A percentile compares a stretch with the other conserved stretches of the same genome.
Conservation (phyloP, 805 yeast genomes). For the Hyphopichia homilentoma region DNA sequence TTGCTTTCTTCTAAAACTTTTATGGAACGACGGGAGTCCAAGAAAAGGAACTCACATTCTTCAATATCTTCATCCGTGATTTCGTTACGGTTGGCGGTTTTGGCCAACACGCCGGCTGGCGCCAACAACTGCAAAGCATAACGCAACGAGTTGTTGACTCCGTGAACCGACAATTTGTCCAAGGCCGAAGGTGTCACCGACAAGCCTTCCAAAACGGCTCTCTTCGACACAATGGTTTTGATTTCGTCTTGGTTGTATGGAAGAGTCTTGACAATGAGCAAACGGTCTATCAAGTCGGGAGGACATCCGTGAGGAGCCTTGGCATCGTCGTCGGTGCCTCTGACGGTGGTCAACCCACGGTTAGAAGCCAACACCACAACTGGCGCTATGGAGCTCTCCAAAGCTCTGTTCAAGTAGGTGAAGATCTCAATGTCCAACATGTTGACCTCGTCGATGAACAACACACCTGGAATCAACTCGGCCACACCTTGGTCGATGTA, state of each 20-base stretch:
- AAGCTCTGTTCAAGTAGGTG: slow-evolving; percentile 89
- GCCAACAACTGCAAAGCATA: slow-evolving; percentile 88
- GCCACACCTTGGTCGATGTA: slow-evolving; percentile 98
- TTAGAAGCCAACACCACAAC: slow-evolving; percentile 94
- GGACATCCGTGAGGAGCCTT: slow-evolving; percentile 96
- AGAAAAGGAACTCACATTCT: slow-evolving; percentile 76
- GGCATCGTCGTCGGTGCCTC: slow-evolving; percentile 82
- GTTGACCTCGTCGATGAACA: slow-evolving; percentile 96
- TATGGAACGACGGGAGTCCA: slow-evolving; percentile 83
- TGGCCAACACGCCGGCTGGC: slow-evolving; percentile 83
- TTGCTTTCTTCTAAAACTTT: slow-evolving; percentile 53
- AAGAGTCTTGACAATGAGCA: slow-evolving; percentile 86
- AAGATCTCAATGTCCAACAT: slow-evolving; percentile 97
- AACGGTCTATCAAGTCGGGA: slow-evolving; percentile 86
- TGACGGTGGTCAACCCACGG: slow-evolving; percentile 86
- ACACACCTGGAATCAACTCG: slow-evolving; percentile 94
- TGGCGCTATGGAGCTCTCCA: slow-evolving; percentile 90
- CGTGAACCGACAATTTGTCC: slow-evolving; percentile 68
- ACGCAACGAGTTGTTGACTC: slow-evolving; percentile 76
- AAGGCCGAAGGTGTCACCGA: slow-evolving; percentile 67
- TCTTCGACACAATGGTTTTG: slow-evolving; percentile 71
- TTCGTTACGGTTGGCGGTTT: slow-evolving; percentile 67
- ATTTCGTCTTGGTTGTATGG: slow-evolving; percentile 87
- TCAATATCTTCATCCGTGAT: slow-evolving; percentile 69
- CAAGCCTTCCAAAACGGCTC: slow-evolving; percentile 75